phyloP scores from a whole-genome alignment of 176 grass and related monocot genomes.

The Musa troglodytarum region DNA sequence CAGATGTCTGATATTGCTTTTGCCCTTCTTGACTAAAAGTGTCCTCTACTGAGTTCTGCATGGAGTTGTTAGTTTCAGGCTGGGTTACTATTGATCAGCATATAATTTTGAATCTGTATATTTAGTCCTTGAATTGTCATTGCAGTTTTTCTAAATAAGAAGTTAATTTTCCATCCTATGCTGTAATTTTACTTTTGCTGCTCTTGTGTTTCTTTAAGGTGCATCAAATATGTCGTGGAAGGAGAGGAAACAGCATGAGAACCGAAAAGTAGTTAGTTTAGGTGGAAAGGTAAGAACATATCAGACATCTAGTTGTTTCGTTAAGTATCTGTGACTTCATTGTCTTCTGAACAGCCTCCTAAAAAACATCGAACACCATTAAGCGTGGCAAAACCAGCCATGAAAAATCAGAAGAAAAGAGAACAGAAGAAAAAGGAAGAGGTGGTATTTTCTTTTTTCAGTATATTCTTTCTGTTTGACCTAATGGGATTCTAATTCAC shows the following conservation, averaged over 20 bases:
- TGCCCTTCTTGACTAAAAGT: background rate
- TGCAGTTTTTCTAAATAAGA: background rate
- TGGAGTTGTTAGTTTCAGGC: too few species aligned
- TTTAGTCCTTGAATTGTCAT: background rate
- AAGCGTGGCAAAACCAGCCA: conserved; percentile 72
- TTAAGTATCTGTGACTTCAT: background rate
- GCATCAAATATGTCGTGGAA: conserved; percentile 72
- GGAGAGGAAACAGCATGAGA: conserved; percentile 68
- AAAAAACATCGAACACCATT: conserved; percentile 71
- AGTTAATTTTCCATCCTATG: background rate
- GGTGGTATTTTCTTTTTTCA: conserved; percentile 30
- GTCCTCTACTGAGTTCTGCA: too few species aligned
- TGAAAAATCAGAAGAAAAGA: conserved; percentile 74
- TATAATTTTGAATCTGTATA: too few species aligned
- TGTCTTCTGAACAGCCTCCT: conserved; percentile 43
- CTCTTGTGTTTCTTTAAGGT: conserved; percentile 28
- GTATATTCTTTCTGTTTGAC: background rate
- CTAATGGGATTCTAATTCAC: conserved; percentile 7
- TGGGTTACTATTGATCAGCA: too few species aligned
- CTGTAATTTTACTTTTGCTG: background rate
- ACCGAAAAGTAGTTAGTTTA: conserved; percentile 65
- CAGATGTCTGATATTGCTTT: background rate
- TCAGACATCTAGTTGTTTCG: background rate
- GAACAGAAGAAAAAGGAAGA: conserved; percentile 71
- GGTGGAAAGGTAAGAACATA: conserved; percentile 59